Conservation (phyloP, 176 grass and related monocot species). For the Cenchrus americanus region DNA sequence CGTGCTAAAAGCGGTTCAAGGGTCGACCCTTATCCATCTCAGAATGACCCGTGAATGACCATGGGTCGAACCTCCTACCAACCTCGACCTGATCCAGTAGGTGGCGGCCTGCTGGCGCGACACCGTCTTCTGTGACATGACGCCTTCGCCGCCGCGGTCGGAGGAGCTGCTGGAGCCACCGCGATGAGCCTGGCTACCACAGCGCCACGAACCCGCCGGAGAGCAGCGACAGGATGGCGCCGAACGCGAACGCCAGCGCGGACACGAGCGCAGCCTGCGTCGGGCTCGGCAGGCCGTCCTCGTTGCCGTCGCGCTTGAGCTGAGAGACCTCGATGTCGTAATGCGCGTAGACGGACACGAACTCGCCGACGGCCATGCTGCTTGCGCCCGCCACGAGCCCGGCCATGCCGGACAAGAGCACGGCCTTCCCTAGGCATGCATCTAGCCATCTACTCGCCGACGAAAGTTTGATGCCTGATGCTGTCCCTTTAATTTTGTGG, state of each 20-base stretch:
- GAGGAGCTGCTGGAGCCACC: constrained; percentile 68
- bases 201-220: constrained; percentile 57
- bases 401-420: constrained; percentile 79
- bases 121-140: too few species aligned
- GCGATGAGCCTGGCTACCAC: constrained; percentile 44
- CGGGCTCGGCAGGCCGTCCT: constrained; percentile 67
- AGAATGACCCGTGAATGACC: too few species aligned
- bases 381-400: constrained; percentile 89
- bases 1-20: too few species aligned
- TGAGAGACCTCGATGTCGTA: constrained; percentile 81
- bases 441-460: too few species aligned
- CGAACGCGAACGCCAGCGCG: constrained; percentile 72
- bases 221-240: constrained; percentile 71
- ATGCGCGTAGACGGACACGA: constrained; percentile 89
- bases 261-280: constrained; percentile 69
- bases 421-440: too few species aligned
- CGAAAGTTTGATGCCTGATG: too few species aligned
- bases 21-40: too few species aligned
- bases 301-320: constrained; percentile 10
- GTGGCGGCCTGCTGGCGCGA: too few species aligned
- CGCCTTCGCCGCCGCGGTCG: too few species aligned
- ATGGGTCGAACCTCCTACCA: too few species aligned
- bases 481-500: too few species aligned
- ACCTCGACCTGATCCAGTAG: too few species aligned
- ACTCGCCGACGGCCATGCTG: constrained; percentile 99